Base-by-base conservation (phyloP, 2,329 filamentous ascomycete genomes). In the Ustilaginoidea virens region DNA sequence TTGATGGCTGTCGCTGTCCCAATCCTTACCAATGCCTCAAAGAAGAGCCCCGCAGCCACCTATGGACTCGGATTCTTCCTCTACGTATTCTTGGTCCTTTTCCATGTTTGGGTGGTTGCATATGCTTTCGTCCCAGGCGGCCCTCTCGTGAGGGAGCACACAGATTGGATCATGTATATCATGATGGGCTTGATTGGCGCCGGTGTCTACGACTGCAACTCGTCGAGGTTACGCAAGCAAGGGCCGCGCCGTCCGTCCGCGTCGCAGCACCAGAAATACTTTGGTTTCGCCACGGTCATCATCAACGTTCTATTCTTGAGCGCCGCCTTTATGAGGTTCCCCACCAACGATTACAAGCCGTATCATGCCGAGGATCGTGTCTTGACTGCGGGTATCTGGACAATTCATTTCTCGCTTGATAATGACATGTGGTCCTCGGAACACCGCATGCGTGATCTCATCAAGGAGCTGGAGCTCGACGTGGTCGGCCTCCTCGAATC, bases 361-460 rank as follows among this genome's bases (percentile, higher is more conserved):
- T 86, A 96, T 52, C 87, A 98, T 49, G 69, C 72, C 21, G 74
- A 93, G 30, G 79, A 86, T 37, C 90, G 90, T 41, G 60, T 92
- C 30, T 67, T 94, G 34, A 96, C 92, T 0, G 83, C 85, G 1
- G 90, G 90, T 41, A 96, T 98, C 51, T 98, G 90, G 90, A 98
- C 90, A 0, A 86, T 96, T 32, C 90, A 98, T 58, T 98, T 98
- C 53, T 86, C 81, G 10, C 72, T 98, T 13, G 90, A 98, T 57
- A 96, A 98, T 44, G 80, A 94, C 51, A 94, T 96, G 86, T 96
- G 85, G 83, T 87, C 82, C 7, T 93, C 87, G 0, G 90, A 98
- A 54, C 74, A 80, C 43, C 85, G 90, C 37, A 92, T 93, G 74
- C 79, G 82, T 33, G 78, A 94, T 58, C 63, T 92, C 10, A 77